A percentile compares a stretch with the other conserved stretches of the same genome.
Evolutionary conservation across 495 filamentous ascomycete genomes (phyloP).

Genomic region (Daldinia decipiens): DNA sequence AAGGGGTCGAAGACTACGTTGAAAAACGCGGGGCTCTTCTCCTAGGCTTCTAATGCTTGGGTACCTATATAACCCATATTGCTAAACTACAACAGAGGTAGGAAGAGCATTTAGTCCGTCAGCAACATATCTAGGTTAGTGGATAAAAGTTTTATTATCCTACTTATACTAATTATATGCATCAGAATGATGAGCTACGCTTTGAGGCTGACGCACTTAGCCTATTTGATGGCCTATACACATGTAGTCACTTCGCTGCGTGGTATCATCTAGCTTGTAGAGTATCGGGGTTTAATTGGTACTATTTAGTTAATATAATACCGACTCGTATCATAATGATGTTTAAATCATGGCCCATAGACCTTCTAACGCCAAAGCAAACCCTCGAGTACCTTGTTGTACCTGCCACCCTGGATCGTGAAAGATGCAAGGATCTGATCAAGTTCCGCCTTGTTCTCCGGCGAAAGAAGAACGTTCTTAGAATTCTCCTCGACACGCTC

Average conservation of each 20-base stretch:
- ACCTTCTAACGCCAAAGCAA: constrained; percentile 7
- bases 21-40: too few relatives aligned
- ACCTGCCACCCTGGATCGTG: constrained; percentile 9
- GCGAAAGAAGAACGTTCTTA: constrained; percentile 45
- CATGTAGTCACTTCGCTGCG: neutral
- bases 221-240: neutral
- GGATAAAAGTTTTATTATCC: too few relatives aligned
- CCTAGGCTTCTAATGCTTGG: too few relatives aligned
- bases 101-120: too few relatives aligned
- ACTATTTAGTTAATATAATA: neutral
- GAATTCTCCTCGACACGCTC: constrained; percentile 53
- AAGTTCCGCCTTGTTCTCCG: constrained; percentile 50
- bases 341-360: neutral
- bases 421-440: constrained; percentile 45
- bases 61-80: too few relatives aligned
- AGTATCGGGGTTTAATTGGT: neutral
- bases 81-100: too few relatives aligned
- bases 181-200: too few relatives aligned
- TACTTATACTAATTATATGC: too few relatives aligned
- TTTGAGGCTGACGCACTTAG: too few relatives aligned
- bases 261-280: neutral
- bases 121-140: too few relatives aligned
- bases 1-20: too few relatives aligned
- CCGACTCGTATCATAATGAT: neutral
- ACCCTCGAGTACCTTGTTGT: constrained; percentile 6